These are phyloP conservation scores for Fomitopsis palustris DNA, from an alignment of 1,284 basidiomycete genomes.

Conservation along the genomic window DNA sequence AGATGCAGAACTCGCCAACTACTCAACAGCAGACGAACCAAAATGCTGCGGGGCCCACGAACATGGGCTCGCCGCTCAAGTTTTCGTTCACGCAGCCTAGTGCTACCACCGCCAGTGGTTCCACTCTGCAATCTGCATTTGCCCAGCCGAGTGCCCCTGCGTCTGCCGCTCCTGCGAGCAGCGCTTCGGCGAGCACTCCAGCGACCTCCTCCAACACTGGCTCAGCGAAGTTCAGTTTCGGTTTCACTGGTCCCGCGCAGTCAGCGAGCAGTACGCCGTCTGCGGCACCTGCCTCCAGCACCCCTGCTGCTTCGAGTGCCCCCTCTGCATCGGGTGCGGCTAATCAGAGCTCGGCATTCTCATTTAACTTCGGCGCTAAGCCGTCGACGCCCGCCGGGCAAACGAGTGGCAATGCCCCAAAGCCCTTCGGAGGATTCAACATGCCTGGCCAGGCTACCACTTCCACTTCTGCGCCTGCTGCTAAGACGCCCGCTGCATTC, in stretches of 20 bases:
- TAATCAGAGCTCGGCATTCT: background rate
- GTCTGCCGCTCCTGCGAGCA: slow-evolving; percentile 1
- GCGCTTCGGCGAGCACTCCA: background rate
- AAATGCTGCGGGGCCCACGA: background rate
- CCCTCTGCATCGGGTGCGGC: background rate
- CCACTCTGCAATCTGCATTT: background rate
- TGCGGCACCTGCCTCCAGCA: background rate
- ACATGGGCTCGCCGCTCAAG: background rate
- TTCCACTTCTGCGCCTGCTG: background rate
- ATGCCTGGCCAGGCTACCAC: background rate
- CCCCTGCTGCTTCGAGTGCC: background rate
- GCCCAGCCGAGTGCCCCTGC: background rate
- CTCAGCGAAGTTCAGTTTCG: slow-evolving; percentile 30
- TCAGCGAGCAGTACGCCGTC: slow-evolving; percentile 7
- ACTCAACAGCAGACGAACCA: background rate
- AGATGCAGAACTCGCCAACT: slow-evolving; percentile 1
- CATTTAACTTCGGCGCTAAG: slow-evolving; percentile 8
- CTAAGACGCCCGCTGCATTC: slow-evolving; percentile 1
- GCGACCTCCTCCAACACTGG: slow-evolving; percentile 4
- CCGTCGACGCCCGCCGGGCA: slow-evolving; percentile 1
- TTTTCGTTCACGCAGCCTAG: slow-evolving; percentile 16
- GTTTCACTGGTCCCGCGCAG: slow-evolving; percentile 14
- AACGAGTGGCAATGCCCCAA: slow-evolving; percentile 11
- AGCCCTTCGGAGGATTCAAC: slow-evolving; percentile 10
- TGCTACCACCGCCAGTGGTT: slow-evolving; percentile 9